phyloP scores from a whole-genome alignment of 352 stramenopile species.

The Globisporangium perplexum region DNA sequence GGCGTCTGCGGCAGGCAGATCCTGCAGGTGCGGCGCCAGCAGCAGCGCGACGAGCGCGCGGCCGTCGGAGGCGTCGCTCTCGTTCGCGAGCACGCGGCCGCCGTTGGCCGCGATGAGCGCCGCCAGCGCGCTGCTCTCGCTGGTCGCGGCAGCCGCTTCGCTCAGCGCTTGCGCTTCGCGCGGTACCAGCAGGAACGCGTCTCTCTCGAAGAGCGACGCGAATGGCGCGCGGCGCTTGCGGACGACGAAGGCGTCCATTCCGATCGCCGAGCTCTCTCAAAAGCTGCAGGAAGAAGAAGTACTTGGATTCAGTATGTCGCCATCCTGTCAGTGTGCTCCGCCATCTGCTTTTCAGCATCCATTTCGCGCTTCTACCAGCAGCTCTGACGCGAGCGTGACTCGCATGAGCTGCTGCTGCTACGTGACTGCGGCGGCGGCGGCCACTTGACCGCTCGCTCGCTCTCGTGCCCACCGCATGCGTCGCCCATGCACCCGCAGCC shows the following conservation, averaged over 20 bases:
- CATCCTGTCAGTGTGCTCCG: conserved; percentile 1
- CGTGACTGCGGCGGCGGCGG: background rate
- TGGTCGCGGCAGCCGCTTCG: background rate
- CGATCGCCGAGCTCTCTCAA: no score
- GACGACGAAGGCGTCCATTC: conserved; percentile 62
- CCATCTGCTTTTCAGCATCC: background rate
- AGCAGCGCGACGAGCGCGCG: conserved; percentile 23
- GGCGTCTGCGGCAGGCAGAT: conserved; percentile 4
- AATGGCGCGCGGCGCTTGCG: conserved; percentile 16
- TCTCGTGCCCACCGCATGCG: background rate
- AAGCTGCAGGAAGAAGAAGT: background rate
- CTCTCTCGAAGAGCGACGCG: conserved; percentile 28
- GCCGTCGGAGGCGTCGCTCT: background rate
- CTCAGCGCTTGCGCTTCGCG: background rate
- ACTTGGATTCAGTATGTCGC: no score
- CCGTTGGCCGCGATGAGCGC: conserved; percentile 23
- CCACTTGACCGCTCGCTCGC: background rate
- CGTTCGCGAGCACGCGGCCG: conserved; percentile 19
- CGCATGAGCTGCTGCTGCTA: background rate
- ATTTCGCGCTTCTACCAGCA: background rate
- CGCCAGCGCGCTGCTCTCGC: conserved; percentile 9
- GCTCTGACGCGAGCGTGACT: background rate
- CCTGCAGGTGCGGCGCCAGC: conserved; percentile 6
- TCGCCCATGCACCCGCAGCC: conserved; percentile 7
- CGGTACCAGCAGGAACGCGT: conserved; percentile 23